These are phyloP conservation scores for Pseudoneurospora amorphoporcata DNA, from an alignment of 495 filamentous ascomycete genomes.

Conservation along the genomic window DNA sequence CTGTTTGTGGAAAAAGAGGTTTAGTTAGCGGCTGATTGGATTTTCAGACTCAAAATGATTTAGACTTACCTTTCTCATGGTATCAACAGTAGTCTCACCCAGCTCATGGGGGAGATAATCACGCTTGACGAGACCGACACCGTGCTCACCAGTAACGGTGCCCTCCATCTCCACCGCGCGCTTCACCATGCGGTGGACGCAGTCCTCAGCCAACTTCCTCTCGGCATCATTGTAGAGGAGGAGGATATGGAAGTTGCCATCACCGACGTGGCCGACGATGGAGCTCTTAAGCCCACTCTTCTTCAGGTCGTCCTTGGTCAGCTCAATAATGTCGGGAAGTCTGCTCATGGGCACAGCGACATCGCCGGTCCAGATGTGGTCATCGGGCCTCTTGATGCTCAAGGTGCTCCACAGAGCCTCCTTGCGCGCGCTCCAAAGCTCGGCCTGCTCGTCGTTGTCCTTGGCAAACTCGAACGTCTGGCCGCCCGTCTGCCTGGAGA, in stretches of 20 bases:
- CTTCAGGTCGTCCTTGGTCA: conserved; percentile 63
- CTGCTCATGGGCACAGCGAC: conserved; percentile 70
- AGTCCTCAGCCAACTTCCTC: conserved; percentile 50
- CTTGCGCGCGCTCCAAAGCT: conserved; percentile 83
- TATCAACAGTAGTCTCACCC: conserved; percentile 60
- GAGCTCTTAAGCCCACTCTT: conserved; percentile 55
- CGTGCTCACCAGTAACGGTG: conserved; percentile 77
- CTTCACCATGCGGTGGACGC: conserved; percentile 79
- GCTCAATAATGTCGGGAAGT: conserved; percentile 65
- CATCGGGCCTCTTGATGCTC: conserved; percentile 43
- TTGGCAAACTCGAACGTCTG: conserved; percentile 72
- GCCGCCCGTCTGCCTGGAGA: conserved; percentile 53
- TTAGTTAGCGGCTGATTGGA: not conserved
- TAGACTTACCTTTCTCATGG: conserved; percentile 59
- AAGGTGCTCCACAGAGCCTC: conserved; percentile 72
- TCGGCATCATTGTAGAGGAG: conserved; percentile 61
- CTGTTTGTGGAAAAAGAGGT: conserved; percentile 8
- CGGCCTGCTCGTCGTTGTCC: conserved; percentile 54
- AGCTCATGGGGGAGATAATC: conserved; percentile 71
- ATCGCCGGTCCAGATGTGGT: conserved; percentile 75
- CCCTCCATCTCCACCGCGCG: conserved; percentile 73
- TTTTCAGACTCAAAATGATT: not conserved
- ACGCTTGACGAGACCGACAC: conserved; percentile 70
- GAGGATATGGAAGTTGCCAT: conserved; percentile 79
- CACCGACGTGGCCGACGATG: conserved; percentile 76